Percentiles rank a stretch among this genome's conserved stretches.
These are phyloP conservation scores for Epichloe gansuensis DNA, from an alignment of 2,329 filamentous ascomycete species.

Conservation along the genomic window DNA sequence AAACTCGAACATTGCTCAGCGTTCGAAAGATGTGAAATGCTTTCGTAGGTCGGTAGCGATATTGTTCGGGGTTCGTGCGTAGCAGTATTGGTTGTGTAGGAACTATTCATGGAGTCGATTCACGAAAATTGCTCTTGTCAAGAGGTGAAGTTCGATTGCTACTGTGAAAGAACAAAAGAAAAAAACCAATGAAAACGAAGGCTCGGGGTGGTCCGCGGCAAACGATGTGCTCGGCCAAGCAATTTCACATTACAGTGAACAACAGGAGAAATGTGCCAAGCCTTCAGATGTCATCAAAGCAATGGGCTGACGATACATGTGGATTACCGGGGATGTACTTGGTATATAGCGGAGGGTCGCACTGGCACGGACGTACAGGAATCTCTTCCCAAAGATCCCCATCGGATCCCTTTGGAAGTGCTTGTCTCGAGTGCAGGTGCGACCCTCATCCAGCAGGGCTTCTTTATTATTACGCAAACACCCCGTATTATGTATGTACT, in stretches of 20 bases:
- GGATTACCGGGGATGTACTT: neutral
- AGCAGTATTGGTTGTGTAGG: no score
- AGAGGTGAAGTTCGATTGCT: neutral
- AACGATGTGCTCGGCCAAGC: neutral
- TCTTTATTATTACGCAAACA: no score
- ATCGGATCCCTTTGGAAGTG: neutral
- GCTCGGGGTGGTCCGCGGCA: neutral
- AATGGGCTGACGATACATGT: neutral
- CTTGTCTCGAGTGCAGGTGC: neutral
- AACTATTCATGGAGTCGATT: no score
- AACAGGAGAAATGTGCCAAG: constrained; percentile 4
- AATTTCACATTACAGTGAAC: neutral
- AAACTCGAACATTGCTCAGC: no score
- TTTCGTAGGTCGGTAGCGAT: neutral
- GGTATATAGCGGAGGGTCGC: neutral
- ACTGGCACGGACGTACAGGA: neutral
- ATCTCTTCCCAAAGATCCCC: neutral
- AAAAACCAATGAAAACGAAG: neutral
- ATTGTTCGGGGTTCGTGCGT: no score
- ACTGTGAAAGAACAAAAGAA: neutral
- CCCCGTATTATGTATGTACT: neutral
- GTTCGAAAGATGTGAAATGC: neutral
- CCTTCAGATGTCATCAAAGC: neutral
- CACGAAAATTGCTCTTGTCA: no score
- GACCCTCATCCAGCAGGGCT: neutral